Evolutionary conservation across 306 rosid species (phyloP), one percentile per base, ranked within the genome.

Genomic region (Cucurbita argyrosperma): DNA sequence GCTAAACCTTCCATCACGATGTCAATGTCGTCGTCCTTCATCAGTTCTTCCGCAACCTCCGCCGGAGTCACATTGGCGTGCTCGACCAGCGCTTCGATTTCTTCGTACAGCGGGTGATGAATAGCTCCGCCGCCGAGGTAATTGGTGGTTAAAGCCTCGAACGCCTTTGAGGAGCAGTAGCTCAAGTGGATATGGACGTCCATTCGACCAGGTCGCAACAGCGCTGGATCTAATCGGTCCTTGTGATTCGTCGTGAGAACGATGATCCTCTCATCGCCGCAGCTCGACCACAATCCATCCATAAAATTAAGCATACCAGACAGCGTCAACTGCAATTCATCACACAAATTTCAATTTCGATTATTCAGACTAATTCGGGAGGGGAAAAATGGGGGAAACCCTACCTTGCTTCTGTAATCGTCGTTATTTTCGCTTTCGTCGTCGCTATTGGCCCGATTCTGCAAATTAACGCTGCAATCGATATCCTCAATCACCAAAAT

Each of bases 201-300:
- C 92, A 89, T 87, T 7, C 96, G 84, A 35, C 92, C 87, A 0
- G 89, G 86, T 0, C 89, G 83, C 74, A 87, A 10, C 86, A 90
- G 54, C 0, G 88, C 89, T 0, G 87, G 84, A 26, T 90, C 92
- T 0, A 88, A 71, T 53, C 59, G 80, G 3, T 86, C 92, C 52
- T 52, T 83, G 54, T 86, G 86, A 30, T 90, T 88, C 0, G 96
- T 86, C 1, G 96, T 88, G 67, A 90, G 77, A 6, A 90, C 43
- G 4, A 88, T 67, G 18, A 90, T 86, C 10, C 90, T 35, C 74
- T 90, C 89, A 9, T 90, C 96, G 2, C 90, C 90, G 7, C 77
- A 74, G 53, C 92, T 80, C 5, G 90, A 83, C 88, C 92, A 90
- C 64, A 90, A 59, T 1, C 89, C 92, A 70, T 90, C 71, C 12